Evolutionary conservation across 352 stramenopile species (phyloP).

Genomic region (Phytophthora pinifolia): DNA sequence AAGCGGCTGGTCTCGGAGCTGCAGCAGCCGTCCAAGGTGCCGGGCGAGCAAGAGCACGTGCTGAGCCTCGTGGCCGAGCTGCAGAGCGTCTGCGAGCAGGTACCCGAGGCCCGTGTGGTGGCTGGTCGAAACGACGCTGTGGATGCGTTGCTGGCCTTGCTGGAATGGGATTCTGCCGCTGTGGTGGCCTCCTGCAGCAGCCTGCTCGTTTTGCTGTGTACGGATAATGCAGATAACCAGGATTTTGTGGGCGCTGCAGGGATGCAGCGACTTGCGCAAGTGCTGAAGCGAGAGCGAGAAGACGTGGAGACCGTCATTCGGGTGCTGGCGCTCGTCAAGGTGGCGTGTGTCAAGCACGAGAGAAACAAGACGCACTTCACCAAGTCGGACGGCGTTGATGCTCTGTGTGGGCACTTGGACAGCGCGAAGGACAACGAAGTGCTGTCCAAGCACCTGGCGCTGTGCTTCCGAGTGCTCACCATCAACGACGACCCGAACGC

Average conservation of each 20-base stretch:
- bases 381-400: conserved; percentile 47
- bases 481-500: conserved; percentile 71
- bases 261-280: conserved; percentile 36
- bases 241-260: conserved; percentile 52
- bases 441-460: conserved; percentile 53
- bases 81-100: conserved; percentile 38
- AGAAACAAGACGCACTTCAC: conserved; percentile 67
- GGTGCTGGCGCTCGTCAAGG: conserved; percentile 41
- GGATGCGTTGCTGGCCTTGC: conserved; percentile 41
- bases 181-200: conserved; percentile 18
- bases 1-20: conserved; percentile 39
- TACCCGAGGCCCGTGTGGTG: conserved; percentile 60
- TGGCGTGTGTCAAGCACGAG: conserved; percentile 61
- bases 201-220: conserved; percentile 40
- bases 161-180: conserved; percentile 21
- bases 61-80: conserved; percentile 31
- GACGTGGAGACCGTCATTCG: conserved; percentile 16
- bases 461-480: conserved; percentile 58
- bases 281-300: conserved; percentile 19
- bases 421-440: conserved; percentile 30
- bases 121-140: conserved; percentile 60
- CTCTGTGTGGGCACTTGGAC: conserved; percentile 35
- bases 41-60: conserved; percentile 11
- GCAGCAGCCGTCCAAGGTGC: conserved; percentile 5
- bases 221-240: conserved; percentile 59